Evolutionary conservation across 495 filamentous ascomycete species (phyloP), one percentile per base, ranked within the genome.

Genomic region (Hypoxylon subgilvum): DNA sequence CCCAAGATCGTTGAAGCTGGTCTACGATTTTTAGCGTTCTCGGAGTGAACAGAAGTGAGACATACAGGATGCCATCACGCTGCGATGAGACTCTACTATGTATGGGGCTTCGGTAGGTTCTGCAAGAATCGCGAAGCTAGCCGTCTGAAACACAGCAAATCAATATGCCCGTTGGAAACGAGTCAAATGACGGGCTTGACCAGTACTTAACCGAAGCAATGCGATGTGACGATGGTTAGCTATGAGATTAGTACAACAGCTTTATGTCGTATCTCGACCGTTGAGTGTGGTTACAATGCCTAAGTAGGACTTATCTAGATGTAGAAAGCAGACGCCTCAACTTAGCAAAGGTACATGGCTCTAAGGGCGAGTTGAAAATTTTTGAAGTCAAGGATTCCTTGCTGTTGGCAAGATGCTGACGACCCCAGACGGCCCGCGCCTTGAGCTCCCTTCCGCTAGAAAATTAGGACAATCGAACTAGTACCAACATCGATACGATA

Each of bases 41-140:
- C 35, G 51, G 56, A 38, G 40, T 23, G 31, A 14, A 23, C 43
- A 34, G 27, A 61, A 62, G 63, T 69, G 57, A 69, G 67, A 69
- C 67, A 69, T 69, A 55, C 67, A 67, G 58, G 57, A 27, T 56
- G 63, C 22, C 56, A 43, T 57, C 47, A 67, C 59, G 52, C 51
- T 63, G 59, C 38, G 45, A 65, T 63, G 63, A 59, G 45, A 58
- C 52, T 52, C n/a, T n/a, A n/a, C n/a, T n/a, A n/a, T n/a, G n/a
- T n/a, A 42, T 58, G 47, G 30, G 36, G 27, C 19, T 49, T 41
- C 48, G 61, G 46, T 53, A 54, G 39, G 27, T 49, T 41, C 48
- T 63, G 46, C 54, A 54, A 43, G 42, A 57, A 65, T 53, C 55
- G 61, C 61, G 61, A 64, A 42, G 61, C 49, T 64, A 64, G 13